A percentile compares a stretch with the other conserved stretches of the same genome.
These are phyloP conservation scores for sorghum (Sorghum bicolor) DNA, from an alignment of 176 grass and related monocot species.

Conservation along the genomic window DNA sequence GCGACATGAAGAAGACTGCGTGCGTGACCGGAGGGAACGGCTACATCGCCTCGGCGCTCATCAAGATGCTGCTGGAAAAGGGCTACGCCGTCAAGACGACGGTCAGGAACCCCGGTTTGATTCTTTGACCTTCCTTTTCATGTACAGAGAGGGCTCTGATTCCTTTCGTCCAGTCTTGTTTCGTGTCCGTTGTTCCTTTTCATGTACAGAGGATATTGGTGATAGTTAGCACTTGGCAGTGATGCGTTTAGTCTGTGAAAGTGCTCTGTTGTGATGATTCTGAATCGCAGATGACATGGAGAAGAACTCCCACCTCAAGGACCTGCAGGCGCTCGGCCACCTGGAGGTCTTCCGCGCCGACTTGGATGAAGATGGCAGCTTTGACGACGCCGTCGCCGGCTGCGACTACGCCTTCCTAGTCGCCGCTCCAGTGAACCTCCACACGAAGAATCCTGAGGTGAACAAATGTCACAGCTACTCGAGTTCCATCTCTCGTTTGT, in stretches of 20 bases:
- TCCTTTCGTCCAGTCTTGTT: too few species aligned
- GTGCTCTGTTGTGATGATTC: too few species aligned
- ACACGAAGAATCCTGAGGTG: too few species aligned
- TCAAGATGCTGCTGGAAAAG: conserved; percentile 59
- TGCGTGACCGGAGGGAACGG: conserved; percentile 21
- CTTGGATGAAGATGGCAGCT: conserved; percentile 55
- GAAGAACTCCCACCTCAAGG: conserved; percentile 40
- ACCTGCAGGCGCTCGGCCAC: conserved; percentile 34
- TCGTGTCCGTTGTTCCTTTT: too few species aligned
- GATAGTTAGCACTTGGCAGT: too few species aligned
- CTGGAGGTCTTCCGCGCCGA: conserved; percentile 47
- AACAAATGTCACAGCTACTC: too few species aligned
- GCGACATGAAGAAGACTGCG: conserved; percentile 4
- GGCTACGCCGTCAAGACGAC: conserved; percentile 62
- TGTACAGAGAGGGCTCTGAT: too few species aligned
- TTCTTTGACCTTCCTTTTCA: too few species aligned
- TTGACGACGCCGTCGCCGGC: conserved; percentile 54
- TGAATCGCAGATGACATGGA: not conserved
- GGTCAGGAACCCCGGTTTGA: conserved; percentile 46
- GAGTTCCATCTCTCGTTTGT: too few species aligned
- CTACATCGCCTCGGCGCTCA: conserved; percentile 49
- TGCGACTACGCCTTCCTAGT: conserved; percentile 64
- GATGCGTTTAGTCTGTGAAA: too few species aligned
- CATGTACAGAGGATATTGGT: too few species aligned
- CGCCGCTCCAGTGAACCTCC: conserved; percentile 52